Base-by-base conservation (phyloP, 306 rosid genomes). In the Adenanthera pavonina region DNA sequence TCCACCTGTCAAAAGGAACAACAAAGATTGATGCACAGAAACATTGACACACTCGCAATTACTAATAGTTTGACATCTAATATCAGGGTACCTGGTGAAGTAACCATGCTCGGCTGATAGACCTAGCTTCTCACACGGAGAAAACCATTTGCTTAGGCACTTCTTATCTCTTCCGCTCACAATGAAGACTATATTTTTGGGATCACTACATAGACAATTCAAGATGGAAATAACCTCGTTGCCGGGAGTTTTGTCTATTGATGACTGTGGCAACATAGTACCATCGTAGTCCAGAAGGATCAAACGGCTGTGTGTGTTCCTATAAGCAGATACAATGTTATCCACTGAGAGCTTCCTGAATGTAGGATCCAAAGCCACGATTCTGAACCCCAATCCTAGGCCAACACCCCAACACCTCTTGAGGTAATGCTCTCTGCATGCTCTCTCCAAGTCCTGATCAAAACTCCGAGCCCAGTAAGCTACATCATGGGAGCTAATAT, bases 401-500 rank as follows among this genome's bases (percentile, higher is more conserved):
- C 78, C 78, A 54, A 74, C 68, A 4, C 68, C 68, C 78, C 78
- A 74, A 57, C 10, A 74, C 20, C 78, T 54, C 78, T 74, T 74
- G 14, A 57, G 51, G 25, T 56, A 74, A 74, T 74, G 78, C 11
- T 56, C 68, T 13, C 68, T 41, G 11, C 78, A 56, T 7, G 78
- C 83, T 76, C 91, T 84, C 69, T 91, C 94, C 88, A 91, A 82
- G 78, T 91, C 94, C 75, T 87, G 92, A 84, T 85, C 86, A 73
- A 89, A 86, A 80, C 94, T 91, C 66, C 68, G 69, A 33, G 94
- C 80, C 94, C 94, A 91, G 82, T 89, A 91, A 3, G 89, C 87
- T 52, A 91, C 91, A 65, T 91, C 94, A 34, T 91, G 94, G 4
- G 92, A 87, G 83, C 92, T 91, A 38, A 91, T 86, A 76, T 87